Evolutionary conservation across 2,329 filamentous ascomycete species (phyloP), one percentile per base, ranked within the genome.

Genomic region (Pseudocercospora macadamiae): DNA sequence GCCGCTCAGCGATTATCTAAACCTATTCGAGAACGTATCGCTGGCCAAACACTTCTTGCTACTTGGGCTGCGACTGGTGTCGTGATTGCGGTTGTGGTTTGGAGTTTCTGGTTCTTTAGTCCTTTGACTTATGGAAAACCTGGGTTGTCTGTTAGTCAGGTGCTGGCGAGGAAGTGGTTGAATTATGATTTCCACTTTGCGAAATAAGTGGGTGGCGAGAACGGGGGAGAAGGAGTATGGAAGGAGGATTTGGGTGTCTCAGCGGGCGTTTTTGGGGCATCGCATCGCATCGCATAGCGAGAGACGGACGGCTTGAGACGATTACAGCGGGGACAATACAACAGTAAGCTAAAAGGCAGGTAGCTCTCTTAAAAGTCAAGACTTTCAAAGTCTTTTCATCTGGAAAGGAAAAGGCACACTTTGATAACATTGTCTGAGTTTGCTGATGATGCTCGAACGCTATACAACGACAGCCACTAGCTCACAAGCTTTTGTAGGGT

Each of bases 171-270:
- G 75, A 97, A 97, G 82, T 97, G 93, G 93, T 82, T 99, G 66
- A 90, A 90, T 64, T 99, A 97, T 74, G 95, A 99, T 75, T 83
- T 99, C 73, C 95, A 99, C 80, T 99, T 99, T 80, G 95, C 95
- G 60, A 99, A 99, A 85, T 99, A 89, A 60, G 9, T 21, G 25
- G 28, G 49, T 18, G 39, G 14, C 26, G 37, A 25, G 36, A 16
- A 16, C 19, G 19, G 44, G 26, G 12, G 12, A 39, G 42, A 8
- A n/a, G 18, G 51, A 54, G 19, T 18, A 26, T 8, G 6, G 34
- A 44, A 3, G 21, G 23, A 6, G 18, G 2, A 14, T 9, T 4
- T n/a, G 34, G 18, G 12, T 36, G 34, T 42, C n/a, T 42, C n/a
- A 9, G 16, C 21, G 39, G 42, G 42, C 42, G 23, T 23, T 30